These are phyloP conservation scores for Cercophora sp. DNA, from an alignment of 495 filamentous ascomycete genomes.

Conservation along the genomic window DNA sequence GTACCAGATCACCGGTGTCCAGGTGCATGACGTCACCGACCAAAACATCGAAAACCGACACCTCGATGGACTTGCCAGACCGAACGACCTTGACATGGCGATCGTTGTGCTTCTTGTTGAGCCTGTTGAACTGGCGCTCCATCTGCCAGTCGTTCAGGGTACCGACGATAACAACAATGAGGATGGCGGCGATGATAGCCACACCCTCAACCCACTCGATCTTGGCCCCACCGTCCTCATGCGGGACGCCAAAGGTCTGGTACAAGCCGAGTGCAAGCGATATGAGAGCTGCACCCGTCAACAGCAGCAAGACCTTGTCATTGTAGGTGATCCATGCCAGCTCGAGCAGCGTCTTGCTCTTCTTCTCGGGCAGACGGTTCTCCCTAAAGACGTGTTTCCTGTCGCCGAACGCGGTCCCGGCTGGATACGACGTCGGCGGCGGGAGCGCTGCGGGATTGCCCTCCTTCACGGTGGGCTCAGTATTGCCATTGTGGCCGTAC, in stretches of 20 bases:
- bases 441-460: constrained; percentile 9
- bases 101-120: constrained; percentile 78
- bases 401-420: constrained; percentile 49
- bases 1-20: constrained; percentile 68
- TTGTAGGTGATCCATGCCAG: constrained; percentile 83
- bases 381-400: constrained; percentile 64
- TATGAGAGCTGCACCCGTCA: constrained; percentile 67
- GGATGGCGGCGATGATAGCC: constrained; percentile 71
- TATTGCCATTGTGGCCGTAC: constrained; percentile 27
- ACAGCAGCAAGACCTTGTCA: constrained; percentile 75
- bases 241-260: constrained; percentile 50
- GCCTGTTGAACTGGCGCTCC: constrained; percentile 72
- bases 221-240: constrained; percentile 44
- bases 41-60: constrained; percentile 68
- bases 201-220: constrained; percentile 81
- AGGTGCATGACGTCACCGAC: constrained; percentile 73
- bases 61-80: constrained; percentile 66
- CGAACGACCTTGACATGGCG: constrained; percentile 75
- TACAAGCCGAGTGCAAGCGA: constrained; percentile 76
- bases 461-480: constrained; percentile 15
- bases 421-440: background rate
- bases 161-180: constrained; percentile 71
- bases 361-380: constrained; percentile 71
- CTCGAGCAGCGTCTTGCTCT: constrained; percentile 65
- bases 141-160: constrained; percentile 78